phyloP scores from a whole-genome alignment of 2,329 filamentous ascomycete species.

The Arachnopeziza araneosa region DNA sequence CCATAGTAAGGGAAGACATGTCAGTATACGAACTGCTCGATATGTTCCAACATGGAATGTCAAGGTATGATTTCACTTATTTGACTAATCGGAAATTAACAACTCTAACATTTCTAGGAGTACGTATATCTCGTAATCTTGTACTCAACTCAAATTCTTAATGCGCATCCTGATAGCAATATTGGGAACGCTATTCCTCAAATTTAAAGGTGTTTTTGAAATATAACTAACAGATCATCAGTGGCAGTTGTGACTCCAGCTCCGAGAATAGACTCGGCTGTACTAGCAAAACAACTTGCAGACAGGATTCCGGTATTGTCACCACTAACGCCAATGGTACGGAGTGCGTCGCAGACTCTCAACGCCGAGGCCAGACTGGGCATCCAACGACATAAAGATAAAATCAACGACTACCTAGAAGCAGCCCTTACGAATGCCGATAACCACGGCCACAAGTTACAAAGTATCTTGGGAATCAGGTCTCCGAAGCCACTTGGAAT shows the following conservation, averaged over 20 bases:
- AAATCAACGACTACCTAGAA: constrained; percentile 14
- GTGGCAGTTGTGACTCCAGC: constrained; percentile 24
- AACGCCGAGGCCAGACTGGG: constrained; percentile 5
- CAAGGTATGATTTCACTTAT: constrained; percentile 14
- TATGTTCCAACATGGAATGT: constrained; percentile 26
- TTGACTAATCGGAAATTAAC: neutral
- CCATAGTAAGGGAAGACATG: constrained; percentile 24
- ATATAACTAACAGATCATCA: neutral
- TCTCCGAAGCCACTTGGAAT: constrained; percentile 25
- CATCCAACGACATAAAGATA: constrained; percentile 3
- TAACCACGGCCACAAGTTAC: neutral
- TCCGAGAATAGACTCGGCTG: neutral
- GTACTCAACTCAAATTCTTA: neutral
- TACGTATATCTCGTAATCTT: neutral
- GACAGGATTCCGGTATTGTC: neutral
- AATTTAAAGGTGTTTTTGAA: neutral
- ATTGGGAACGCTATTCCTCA: neutral
- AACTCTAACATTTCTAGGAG: neutral
- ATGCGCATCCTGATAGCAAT: neutral
- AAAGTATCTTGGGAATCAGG: constrained; percentile 12
- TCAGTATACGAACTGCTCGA: constrained; percentile 24
- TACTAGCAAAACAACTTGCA: neutral
- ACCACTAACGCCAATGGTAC: neutral
- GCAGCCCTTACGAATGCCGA: constrained; percentile 4
- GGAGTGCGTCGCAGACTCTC: neutral